Evolutionary conservation across 495 filamentous ascomycete genomes (phyloP), one percentile per base, ranked within the genome.

Genomic region (Apiosordaria backusii): DNA sequence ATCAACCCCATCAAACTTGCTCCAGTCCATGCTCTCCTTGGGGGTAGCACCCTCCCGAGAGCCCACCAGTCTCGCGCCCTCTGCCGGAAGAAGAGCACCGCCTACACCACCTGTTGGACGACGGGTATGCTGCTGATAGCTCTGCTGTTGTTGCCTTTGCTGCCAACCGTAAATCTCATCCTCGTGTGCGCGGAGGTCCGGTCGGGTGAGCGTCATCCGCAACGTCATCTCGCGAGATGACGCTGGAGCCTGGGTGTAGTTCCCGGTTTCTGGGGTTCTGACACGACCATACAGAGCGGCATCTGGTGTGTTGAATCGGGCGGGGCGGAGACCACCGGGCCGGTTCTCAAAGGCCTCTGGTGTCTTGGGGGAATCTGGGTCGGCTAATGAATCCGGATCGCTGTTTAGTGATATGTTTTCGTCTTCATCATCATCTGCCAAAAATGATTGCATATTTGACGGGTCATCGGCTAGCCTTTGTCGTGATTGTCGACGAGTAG

Each of bases 131-230:
- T 76, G 70, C 59, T 65, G 66, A 64, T 64, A 67, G 25, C 27
- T 81, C 22, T 55, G 52, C 10, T 59, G n/a, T 27, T 59, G 57
- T 55, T 80, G 77, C 63, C 79, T 78, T 29, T 72, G 69, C 57
- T 82, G 83, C 80, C 83, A 88, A 16, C 87, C 81, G 67, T 85
- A 90, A 40, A 85, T 79, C 70, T 84, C 81, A 25, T 84, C 85
- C 72, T 89, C 91, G 64, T 86, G 80, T 1, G 86, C 86, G 53
- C 91, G 86, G 61, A 97, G 83, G 72, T 97, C 94, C 0, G 93
- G 92, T 59, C 92, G 84, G 22, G 94, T 97, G 60, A 97, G 84
- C 5, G 94, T 97, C 92, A 97, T 96, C 40, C 91, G 90, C 54
- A 97, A 77, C 16, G 93, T 97, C 94, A 97, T 97, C 76, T 97